Evolutionary conservation across 352 stramenopile genomes (phyloP).

Genomic region (Globisporangium viniferum): DNA sequence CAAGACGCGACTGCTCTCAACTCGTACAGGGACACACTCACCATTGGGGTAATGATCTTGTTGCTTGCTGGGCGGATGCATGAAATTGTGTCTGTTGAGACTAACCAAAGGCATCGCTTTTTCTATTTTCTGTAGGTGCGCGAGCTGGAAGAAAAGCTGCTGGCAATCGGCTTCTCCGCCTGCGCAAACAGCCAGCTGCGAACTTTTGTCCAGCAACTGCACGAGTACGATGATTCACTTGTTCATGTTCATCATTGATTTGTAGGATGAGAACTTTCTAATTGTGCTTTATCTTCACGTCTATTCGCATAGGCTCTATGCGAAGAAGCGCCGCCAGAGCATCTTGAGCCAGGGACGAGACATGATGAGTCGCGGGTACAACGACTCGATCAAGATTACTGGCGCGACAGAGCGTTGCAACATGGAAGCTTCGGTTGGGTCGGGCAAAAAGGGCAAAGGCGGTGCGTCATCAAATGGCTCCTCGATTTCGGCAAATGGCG

Average conservation of each 20-base stretch:
- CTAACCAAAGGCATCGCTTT: not conserved
- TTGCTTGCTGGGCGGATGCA: not conserved
- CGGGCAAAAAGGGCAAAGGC: slow-evolving; percentile 34
- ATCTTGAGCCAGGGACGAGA: slow-evolving; percentile 51
- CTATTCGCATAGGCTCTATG: slow-evolving; percentile 40
- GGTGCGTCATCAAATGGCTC: slow-evolving; percentile 6
- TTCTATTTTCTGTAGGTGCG: slow-evolving; percentile 27
- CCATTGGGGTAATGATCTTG: slow-evolving; percentile 26
- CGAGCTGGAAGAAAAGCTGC: slow-evolving; percentile 46
- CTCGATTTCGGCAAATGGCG: slow-evolving; percentile 11
- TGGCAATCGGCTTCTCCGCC: slow-evolving; percentile 43
- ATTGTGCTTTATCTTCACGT: not conserved
- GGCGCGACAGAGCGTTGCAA: slow-evolving; percentile 53
- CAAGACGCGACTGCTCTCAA: slow-evolving; percentile 51
- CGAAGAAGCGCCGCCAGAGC: slow-evolving; percentile 62
- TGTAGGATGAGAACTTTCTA: not conserved
- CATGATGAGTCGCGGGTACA: slow-evolving; percentile 56
- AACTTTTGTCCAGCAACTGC: slow-evolving; percentile 52
- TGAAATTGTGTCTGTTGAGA: not conserved
- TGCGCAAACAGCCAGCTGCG: slow-evolving; percentile 58
- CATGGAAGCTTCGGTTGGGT: slow-evolving; percentile 33
- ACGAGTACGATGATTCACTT: slow-evolving; percentile 39
- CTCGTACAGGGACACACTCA: slow-evolving; percentile 42
- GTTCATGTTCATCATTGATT: not conserved
- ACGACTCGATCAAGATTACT: slow-evolving; percentile 58